Evolutionary conservation across 352 stramenopile species (phyloP), one percentile per base, ranked within the genome.

Genomic region (Phytopythium boreale): DNA sequence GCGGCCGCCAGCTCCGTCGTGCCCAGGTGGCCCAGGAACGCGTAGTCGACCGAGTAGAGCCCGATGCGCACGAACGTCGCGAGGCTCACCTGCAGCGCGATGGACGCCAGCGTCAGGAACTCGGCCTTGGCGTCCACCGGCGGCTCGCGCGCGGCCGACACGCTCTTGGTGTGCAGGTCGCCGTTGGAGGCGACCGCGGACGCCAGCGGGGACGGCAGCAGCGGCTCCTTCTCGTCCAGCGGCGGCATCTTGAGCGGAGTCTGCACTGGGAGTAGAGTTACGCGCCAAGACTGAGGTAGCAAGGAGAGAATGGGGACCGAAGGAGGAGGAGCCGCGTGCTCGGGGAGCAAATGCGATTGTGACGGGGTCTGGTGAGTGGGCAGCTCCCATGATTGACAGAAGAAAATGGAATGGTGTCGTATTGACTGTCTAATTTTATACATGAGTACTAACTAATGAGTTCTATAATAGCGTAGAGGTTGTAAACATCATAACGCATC

Each of bases 1-100:
- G 86, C 86, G 22, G 84, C 86, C 22, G 86, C 86, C 51, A 95
- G 76, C 34, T 77, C 87, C 5, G 77, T 80, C 12, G 80, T 89
- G 56, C 84, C 84, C 22, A 93, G 53, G 44, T 95, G 86, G 6
- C 86, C 86, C 46, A 95, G 67, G 62, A 92, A 95, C 22, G 82
- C 84, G 59, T 74, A 84, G 73, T 94, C 85, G 34, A 94, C 84
- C 0, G 85, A 90, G 59, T 80, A 87, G 60, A 93, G 74, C 39
- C 79, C 83, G 63, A 93, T 89, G 0, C 85, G 79, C 22, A 83
- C 85, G 63, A 91, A 88, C 0, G 82, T 93, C 1, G 85, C 85
- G 39, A 94, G 74, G 56, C 77, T 89, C 24, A 94, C 85, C 66
- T 94, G 85, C 57, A 92, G 66, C 47, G 85, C 85, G 82, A 94